Evolutionary conservation across 2,329 filamentous ascomycete species (phyloP), one percentile per base, ranked within the genome.

Genomic region (Pezicula neosporulosa): DNA sequence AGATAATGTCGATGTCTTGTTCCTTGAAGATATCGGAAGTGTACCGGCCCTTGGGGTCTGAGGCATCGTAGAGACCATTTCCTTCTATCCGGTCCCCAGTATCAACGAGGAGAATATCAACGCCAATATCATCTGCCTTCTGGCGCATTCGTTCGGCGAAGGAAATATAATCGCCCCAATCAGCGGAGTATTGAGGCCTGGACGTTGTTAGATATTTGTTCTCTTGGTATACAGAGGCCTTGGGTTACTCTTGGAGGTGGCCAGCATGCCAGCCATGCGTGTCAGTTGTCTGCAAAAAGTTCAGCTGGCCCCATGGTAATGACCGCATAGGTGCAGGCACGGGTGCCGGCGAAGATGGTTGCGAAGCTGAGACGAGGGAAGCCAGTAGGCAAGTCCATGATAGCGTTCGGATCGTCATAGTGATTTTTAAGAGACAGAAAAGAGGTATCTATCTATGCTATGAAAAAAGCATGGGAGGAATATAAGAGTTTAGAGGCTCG

Each of bases 111-210:
- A 99, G 74, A 15, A 99, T 75, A 67, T 99, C 94, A 27, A 82
- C 82, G 42, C 90, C 91, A 48, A 86, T 78, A 1, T 83, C 80
- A 64, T 97, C 89, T 50, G 91, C 90, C 64, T 82, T 85, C 59
- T 83, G 79, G 50, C 83, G 87, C 77, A 99, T 83, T 66, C 93
- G 90, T 35, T 86, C 77, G 33, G 91, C 83, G 66, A 99, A 97
- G 6, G 93, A 97, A 62, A 97, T 81, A 70, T 97, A 99, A 72
- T 99, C 94, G 52, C 94, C 94, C 91, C 94, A 97, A 70, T 99
- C 94, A 44, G 90, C 93, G 6, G 90, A 92, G 70, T 95, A 99
- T 54, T 94, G 93, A 3, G 90, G 79, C 72, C 87, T 90, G 56
- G 27, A 39, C 3, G 9, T 44, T 21, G 47, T 63, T 44, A 65